These are phyloP conservation scores for Yamadazyma songkhlaensis DNA, from an alignment of 1,139 yeast genomes.

Conservation along the genomic window DNA sequence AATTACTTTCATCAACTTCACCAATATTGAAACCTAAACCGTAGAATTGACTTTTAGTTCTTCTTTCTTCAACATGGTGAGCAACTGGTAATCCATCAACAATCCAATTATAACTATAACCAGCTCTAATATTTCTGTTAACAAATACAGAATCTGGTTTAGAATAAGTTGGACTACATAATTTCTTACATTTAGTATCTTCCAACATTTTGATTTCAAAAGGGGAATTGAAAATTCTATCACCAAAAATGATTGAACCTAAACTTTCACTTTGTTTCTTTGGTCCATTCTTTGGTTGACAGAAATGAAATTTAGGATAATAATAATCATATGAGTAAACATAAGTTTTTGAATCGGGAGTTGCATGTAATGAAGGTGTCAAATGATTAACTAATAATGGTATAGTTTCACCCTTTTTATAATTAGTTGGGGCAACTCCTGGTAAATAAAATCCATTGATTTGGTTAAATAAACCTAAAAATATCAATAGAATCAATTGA, in stretches of 20 bases:
- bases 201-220: conserved; percentile 76
- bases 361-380: conserved; percentile 66
- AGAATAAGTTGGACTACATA: conserved; percentile 63
- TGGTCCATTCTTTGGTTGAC: conserved; percentile 69
- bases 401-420: conserved; percentile 65
- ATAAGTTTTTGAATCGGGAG: conserved; percentile 46
- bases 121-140: conserved; percentile 72
- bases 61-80: conserved; percentile 49
- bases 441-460: conserved; percentile 76
- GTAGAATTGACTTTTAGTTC: conserved; percentile 61
- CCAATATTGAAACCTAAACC: conserved; percentile 86
- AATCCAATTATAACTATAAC: conserved; percentile 88
- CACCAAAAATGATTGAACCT: conserved; percentile 94
- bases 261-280: conserved; percentile 82
- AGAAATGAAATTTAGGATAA: conserved; percentile 78
- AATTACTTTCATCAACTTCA: conserved; percentile 43
- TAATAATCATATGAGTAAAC: conserved; percentile 84
- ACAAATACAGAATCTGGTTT: conserved; percentile 70
- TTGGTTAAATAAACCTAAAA: background rate
- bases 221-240: conserved; percentile 91
- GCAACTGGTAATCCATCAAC: conserved; percentile 96
- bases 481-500: conserved; percentile 1
- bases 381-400: conserved; percentile 85
- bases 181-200: conserved; percentile 58
- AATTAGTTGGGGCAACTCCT: conserved; percentile 93